Percentiles rank a stretch among this genome's conserved stretches.
Evolutionary conservation across 2,329 filamentous ascomycete genomes (phyloP).

Genomic region (Fusarium scirpi): DNA sequence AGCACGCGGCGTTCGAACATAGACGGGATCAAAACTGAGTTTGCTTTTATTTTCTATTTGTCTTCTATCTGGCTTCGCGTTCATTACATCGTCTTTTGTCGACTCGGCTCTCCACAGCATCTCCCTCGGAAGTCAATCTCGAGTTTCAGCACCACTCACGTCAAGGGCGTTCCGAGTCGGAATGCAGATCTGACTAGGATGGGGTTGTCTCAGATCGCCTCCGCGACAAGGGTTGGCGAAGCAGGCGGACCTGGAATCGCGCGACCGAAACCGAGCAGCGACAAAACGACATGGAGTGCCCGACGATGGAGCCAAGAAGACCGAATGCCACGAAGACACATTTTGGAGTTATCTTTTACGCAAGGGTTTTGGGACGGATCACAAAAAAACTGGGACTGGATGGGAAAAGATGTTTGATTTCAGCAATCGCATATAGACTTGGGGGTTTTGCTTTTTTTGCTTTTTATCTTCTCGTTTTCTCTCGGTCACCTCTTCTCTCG

Average conservation of each 20-base stretch:
- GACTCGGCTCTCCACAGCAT: conserved; percentile 11
- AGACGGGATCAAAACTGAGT: conserved; percentile 46
- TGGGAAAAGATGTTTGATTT: conserved; percentile 46
- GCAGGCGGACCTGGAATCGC: conserved; percentile 7
- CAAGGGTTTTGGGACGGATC: conserved; percentile 39
- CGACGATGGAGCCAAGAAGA: conserved; percentile 10
- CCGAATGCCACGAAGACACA: conserved; percentile 29
- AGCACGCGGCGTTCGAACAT: conserved; percentile 51
- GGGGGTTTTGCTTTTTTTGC: conserved; percentile 33
- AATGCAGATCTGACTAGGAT: conserved; percentile 48
- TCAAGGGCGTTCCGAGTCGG: conserved; percentile 44
- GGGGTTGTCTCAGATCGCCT: conserved; percentile 50
- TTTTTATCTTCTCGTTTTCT: conserved; percentile 24
- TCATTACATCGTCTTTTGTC: conserved; percentile 20
- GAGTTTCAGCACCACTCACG: conserved; percentile 28
- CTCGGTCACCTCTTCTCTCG: conserved; percentile 35
- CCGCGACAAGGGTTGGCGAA: conserved; percentile 27
- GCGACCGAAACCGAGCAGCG: conserved; percentile 21
- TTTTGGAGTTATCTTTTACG: conserved; percentile 33
- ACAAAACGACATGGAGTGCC: conserved; percentile 7
- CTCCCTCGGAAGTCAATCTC: conserved; percentile 21
- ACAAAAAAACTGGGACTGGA: conserved; percentile 46
- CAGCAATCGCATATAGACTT: conserved; percentile 48
- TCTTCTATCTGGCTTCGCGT: conserved; percentile 12
- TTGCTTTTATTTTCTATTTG: conserved; percentile 38